These are phyloP conservation scores for Mycena maculata DNA, from an alignment of 768 basidiomycete genomes.

Conservation along the genomic window DNA sequence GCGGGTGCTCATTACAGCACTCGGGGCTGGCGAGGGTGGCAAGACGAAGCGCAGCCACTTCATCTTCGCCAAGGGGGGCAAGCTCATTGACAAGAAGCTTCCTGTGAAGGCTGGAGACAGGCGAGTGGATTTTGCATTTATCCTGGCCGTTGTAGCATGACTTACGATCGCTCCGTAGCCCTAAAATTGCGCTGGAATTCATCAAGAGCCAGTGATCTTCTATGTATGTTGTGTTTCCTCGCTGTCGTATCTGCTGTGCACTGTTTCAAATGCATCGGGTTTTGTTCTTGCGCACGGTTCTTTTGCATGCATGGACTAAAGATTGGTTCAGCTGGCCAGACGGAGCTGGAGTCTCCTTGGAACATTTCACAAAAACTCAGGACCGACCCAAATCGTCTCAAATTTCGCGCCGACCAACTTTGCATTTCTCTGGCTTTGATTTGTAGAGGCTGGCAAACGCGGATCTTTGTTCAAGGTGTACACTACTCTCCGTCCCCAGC, in stretches of 20 bases:
- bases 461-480: no score
- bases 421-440: no score
- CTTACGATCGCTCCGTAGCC: slow-evolving; percentile 50
- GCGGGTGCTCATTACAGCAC: slow-evolving; percentile 77
- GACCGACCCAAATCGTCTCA: no score
- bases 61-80: slow-evolving; percentile 92
- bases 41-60: slow-evolving; percentile 94
- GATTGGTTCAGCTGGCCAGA: no score
- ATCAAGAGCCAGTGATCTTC: slow-evolving; percentile 59
- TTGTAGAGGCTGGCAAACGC: no score
- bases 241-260: slow-evolving; percentile 33
- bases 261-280: slow-evolving; percentile 19
- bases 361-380: no score
- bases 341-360: no score
- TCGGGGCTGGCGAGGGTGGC: slow-evolving; percentile 84
- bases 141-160: background rate
- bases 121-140: slow-evolving; percentile 51
- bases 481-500: no score
- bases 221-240: slow-evolving; percentile 14
- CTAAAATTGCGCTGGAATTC: slow-evolving; percentile 74
- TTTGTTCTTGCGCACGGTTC: background rate
- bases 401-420: no score
- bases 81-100: slow-evolving; percentile 84
- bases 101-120: slow-evolving; percentile 92
- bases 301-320: no score